Evolutionary conservation across 2,329 filamentous ascomycete species (phyloP).

Genomic region (Trichoderma oligosporum): DNA sequence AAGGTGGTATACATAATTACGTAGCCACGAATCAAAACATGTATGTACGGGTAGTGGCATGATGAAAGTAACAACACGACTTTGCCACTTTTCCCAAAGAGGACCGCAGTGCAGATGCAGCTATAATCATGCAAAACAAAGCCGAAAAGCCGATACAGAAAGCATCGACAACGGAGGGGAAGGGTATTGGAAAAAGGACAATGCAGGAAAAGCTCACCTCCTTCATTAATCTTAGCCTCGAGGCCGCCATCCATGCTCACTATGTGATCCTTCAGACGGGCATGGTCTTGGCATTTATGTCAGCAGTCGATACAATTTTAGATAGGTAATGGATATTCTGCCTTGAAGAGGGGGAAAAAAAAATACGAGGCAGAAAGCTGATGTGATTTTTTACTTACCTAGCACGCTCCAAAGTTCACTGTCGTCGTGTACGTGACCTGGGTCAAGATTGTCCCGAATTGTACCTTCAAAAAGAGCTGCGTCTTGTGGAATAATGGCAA

Average conservation of each 20-base stretch:
- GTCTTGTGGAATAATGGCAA: constrained; percentile 97
- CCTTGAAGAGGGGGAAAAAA: neutral
- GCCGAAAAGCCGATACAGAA: neutral
- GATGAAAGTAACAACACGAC: neutral
- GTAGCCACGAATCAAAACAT: no score
- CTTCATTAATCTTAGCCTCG: constrained; percentile 89
- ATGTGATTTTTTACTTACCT: constrained; percentile 52
- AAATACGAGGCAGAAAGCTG: no score
- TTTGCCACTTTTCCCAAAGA: neutral
- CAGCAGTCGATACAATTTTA: no score
- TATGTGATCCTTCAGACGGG: constrained; percentile 87
- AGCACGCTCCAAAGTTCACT: constrained; percentile 95
- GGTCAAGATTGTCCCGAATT: constrained; percentile 91
- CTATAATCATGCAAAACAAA: neutral
- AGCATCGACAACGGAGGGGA: neutral
- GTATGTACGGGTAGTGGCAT: no score
- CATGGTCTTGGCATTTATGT: constrained; percentile 63
- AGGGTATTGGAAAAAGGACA: neutral
- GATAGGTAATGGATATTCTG: no score
- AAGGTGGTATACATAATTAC: no score
- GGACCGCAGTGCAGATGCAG: constrained; percentile 25
- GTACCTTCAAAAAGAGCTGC: constrained; percentile 93
- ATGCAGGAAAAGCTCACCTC: constrained; percentile 65
- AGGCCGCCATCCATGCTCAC: constrained; percentile 81
- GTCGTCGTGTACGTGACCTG: constrained; percentile 91